These are phyloP conservation scores for Allium cepa DNA, from an alignment of 106 monocot genomes.

Conservation along the genomic window DNA sequence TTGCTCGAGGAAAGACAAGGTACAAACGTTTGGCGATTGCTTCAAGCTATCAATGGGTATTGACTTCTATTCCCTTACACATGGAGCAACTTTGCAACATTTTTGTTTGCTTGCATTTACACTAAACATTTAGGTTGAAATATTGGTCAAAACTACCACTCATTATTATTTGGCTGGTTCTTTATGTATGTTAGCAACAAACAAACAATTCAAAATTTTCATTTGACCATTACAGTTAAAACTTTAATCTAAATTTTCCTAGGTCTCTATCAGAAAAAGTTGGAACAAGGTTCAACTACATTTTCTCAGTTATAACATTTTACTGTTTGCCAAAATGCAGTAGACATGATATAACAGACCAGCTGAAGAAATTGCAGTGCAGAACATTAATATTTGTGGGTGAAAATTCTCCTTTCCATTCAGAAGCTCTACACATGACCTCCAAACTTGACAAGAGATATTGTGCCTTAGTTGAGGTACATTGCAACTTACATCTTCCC, in stretches of 20 bases:
- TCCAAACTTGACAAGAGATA: slow-evolving; percentile 69
- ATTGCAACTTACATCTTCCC: neutral
- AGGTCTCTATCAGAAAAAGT: no score
- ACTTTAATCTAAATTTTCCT: no score
- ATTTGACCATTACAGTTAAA: no score
- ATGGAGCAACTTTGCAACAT: no score
- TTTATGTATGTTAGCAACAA: no score
- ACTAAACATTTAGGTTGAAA: no score
- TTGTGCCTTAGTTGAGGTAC: slow-evolving; percentile 67
- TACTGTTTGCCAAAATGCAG: slow-evolving; percentile 14
- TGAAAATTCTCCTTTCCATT: slow-evolving; percentile 58
- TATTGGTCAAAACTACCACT: no score
- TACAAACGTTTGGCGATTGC: slow-evolving; percentile 50
- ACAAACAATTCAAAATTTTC: no score
- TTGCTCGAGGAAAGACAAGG: slow-evolving; percentile 51
- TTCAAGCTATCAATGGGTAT: slow-evolving; percentile 64
- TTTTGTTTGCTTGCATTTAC: no score
- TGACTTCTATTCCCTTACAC: neutral
- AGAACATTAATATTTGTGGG: slow-evolving; percentile 68
- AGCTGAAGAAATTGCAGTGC: slow-evolving; percentile 40
- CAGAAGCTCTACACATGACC: slow-evolving; percentile 58
- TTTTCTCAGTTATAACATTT: no score
- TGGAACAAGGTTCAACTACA: no score
- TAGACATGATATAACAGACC: slow-evolving; percentile 53
- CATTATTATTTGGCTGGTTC: no score